Conservation (phyloP, 352 stramenopile genomes). For the Phytophthora nicotianae region DNA sequence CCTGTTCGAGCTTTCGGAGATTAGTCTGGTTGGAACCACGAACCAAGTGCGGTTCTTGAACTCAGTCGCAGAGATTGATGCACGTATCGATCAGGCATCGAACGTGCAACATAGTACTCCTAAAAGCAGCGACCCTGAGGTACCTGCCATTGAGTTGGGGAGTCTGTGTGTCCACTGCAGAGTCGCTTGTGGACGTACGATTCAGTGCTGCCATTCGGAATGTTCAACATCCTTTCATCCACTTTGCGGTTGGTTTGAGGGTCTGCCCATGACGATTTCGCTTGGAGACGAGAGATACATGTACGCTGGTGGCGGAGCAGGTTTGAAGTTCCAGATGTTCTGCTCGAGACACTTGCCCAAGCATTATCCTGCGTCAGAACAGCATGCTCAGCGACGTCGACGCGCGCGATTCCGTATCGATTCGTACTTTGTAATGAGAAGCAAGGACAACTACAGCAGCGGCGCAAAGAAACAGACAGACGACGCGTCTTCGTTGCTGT, state of each 20-base stretch:
- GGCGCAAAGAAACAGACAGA: slow-evolving; percentile 20
- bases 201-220: slow-evolving; percentile 60
- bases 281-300: slow-evolving; percentile 56
- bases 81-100: slow-evolving; percentile 36
- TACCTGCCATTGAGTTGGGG: slow-evolving; percentile 33
- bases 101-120: slow-evolving; percentile 11
- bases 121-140: slow-evolving; percentile 18
- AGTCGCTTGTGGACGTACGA: slow-evolving; percentile 77
- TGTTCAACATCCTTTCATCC: slow-evolving; percentile 81
- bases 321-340: slow-evolving; percentile 70
- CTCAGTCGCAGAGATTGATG: slow-evolving; percentile 56
- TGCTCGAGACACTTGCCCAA: slow-evolving; percentile 64
- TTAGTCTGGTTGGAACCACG: slow-evolving; percentile 60
- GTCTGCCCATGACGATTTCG: slow-evolving; percentile 71
- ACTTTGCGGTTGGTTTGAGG: slow-evolving; percentile 87
- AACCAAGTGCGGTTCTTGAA: slow-evolving; percentile 62
- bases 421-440: slow-evolving; percentile 69
- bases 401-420: slow-evolving; percentile 76
- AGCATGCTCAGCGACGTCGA: slow-evolving; percentile 49
- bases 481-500: slow-evolving; percentile 45
- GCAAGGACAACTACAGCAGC: slow-evolving; percentile 47
- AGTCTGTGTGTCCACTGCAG: slow-evolving; percentile 73
- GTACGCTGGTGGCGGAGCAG: slow-evolving; percentile 75
- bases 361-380: slow-evolving; percentile 50
- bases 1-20: slow-evolving; percentile 74